Percentiles rank a stretch among this genome's conserved stretches.
Conservation (phyloP, 805 yeast species). For the Sugiyamaella boreocaroliniensis region DNA sequence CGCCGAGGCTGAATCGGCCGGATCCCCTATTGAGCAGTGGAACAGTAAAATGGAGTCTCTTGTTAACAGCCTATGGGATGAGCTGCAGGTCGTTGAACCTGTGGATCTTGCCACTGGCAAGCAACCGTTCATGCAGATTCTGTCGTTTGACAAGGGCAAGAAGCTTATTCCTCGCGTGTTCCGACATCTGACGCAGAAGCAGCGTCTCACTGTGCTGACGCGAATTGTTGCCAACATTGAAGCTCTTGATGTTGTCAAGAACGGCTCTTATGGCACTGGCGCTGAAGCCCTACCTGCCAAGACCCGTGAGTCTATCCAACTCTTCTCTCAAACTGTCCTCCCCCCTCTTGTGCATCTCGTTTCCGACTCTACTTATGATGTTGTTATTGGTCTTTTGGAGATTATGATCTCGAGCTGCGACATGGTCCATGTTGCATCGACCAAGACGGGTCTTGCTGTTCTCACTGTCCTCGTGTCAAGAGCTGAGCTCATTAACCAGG, state of each 20-base stretch:
- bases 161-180: conserved; percentile 83
- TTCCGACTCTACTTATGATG: conserved; percentile 72
- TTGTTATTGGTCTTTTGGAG: conserved; percentile 69
- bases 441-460: conserved; percentile 76
- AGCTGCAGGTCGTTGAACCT: conserved; percentile 62
- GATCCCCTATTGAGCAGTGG: conserved; percentile 22
- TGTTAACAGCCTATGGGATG: conserved; percentile 57
- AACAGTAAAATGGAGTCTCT: conserved; percentile 25
- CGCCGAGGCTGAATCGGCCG: background rate
- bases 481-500: conserved; percentile 87
- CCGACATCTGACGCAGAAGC: conserved; percentile 70
- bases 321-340: conserved; percentile 72
- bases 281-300: conserved; percentile 32
- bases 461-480: conserved; percentile 87
- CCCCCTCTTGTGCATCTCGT: conserved; percentile 79
- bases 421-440: conserved; percentile 46
- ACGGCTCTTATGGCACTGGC: conserved; percentile 58
- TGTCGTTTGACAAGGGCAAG: conserved; percentile 80
- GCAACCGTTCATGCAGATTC: conserved; percentile 76
- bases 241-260: conserved; percentile 65
- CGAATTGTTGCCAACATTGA: conserved; percentile 74
- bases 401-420: conserved; percentile 65
- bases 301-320: conserved; percentile 55
- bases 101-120: conserved; percentile 47
- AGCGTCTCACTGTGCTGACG: conserved; percentile 68